Conservation (phyloP, 2,329 filamentous ascomycete species). For the Arachnomyces sp. region DNA sequence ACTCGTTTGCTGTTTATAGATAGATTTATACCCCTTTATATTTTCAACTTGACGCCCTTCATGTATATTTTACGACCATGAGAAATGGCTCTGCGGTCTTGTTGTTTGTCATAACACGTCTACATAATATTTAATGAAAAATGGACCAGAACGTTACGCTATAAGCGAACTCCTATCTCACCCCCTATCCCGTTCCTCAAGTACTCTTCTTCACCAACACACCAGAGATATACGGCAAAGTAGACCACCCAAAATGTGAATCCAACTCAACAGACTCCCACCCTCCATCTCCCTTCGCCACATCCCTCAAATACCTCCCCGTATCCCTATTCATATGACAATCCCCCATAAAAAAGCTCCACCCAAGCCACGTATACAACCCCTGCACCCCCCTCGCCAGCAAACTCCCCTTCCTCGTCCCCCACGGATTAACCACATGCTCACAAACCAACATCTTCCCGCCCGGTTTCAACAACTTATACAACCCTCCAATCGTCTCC, state of each 20-base stretch:
- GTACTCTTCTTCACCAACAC: conserved; percentile 30
- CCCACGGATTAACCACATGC: conserved; percentile 47
- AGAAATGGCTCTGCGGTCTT: too few species aligned
- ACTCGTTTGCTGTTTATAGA: too few species aligned
- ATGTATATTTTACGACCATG: too few species aligned
- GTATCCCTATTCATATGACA: conserved; percentile 46
- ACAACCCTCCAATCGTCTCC: conserved; percentile 39
- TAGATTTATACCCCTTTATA: too few species aligned
- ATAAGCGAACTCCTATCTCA: too few species aligned
- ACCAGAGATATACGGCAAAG: conserved; percentile 35
- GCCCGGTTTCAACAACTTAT: conserved; percentile 45
- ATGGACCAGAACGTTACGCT: background rate
- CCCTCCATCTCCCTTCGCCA: conserved; percentile 33
- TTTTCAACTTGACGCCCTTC: too few species aligned
- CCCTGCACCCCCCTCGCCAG: conserved; percentile 39
- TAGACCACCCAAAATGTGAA: conserved; percentile 28
- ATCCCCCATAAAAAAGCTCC: conserved; percentile 45
- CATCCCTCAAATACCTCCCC: conserved; percentile 33
- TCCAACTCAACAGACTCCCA: conserved; percentile 45
- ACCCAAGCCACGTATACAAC: conserved; percentile 39
- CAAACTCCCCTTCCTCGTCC: conserved; percentile 36
- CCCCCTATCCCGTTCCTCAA: background rate
- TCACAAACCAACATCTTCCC: conserved; percentile 48
- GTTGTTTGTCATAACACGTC: background rate
- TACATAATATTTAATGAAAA: conserved; percentile 1